A percentile compares a stretch with the other conserved stretches of the same genome.
phyloP scores from a whole-genome alignment of 495 filamentous ascomycete species.

The Lepraria neglecta region DNA sequence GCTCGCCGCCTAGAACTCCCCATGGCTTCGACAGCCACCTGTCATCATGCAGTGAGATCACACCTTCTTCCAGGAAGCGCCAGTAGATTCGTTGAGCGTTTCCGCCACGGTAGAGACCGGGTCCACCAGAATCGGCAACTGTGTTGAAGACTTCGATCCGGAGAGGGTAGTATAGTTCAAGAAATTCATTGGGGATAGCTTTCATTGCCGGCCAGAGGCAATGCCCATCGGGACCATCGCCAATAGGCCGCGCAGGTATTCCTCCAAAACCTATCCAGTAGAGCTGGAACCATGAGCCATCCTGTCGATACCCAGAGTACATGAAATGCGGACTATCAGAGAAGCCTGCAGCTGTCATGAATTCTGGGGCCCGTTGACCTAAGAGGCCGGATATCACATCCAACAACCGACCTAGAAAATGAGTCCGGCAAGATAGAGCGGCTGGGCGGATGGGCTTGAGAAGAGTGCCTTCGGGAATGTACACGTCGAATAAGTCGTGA shows the following conservation, averaged over 20 bases:
- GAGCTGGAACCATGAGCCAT: constrained; percentile 47
- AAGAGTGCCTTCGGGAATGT: constrained; percentile 41
- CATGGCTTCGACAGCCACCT: constrained; percentile 49
- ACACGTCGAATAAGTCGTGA: constrained; percentile 45
- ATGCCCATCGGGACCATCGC: constrained; percentile 47
- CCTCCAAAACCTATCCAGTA: constrained; percentile 50
- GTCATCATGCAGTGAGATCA: constrained; percentile 47
- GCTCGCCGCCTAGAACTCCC: constrained; percentile 44
- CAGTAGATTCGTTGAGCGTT: constrained; percentile 46
- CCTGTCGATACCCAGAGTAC: constrained; percentile 38
- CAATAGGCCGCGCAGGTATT: constrained; percentile 42
- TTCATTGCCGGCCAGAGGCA: constrained; percentile 50
- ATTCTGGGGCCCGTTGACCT: constrained; percentile 42
- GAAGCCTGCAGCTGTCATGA: constrained; percentile 46
- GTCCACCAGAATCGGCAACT: constrained; percentile 43
- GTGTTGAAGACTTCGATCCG: constrained; percentile 46
- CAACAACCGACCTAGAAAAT: constrained; percentile 42
- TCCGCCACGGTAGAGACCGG: constrained; percentile 44
- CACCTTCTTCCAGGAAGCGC: constrained; percentile 41
- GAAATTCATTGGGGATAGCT: constrained; percentile 45
- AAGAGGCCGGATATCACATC: constrained; percentile 47
- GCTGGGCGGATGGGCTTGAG: constrained; percentile 47
- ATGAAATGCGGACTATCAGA: constrained; percentile 48
- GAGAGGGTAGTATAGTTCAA: constrained; percentile 46
- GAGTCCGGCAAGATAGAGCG: constrained; percentile 44